Evolutionary conservation across 2,329 filamentous ascomycete species (phyloP), one percentile per base, ranked within the genome.

Genomic region (Clonostachys byssicola): DNA sequence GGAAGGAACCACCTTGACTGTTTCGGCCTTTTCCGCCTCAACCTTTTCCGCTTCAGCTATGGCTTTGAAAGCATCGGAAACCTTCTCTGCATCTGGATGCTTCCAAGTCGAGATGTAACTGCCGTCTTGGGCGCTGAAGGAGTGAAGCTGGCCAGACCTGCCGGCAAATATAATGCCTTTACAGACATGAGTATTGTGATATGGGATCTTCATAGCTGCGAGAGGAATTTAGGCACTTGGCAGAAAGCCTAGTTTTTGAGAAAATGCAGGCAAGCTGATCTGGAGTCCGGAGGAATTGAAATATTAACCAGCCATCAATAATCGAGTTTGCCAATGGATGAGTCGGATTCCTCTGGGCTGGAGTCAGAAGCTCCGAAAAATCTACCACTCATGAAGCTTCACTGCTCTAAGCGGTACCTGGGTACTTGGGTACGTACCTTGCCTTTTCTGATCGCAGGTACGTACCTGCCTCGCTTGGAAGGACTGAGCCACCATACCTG

Each of bases 141-240:
- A 80, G 58, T 89, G 79, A 46, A 96, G 80, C 56, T 77, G 80
- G 43, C 85, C 79, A 13, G 89, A 89, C 51, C 84, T 83, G 23
- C 89, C 88, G 36, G 86, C 88, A 55, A 95, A 76, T 16, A 96
- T 65, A 17, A 87, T 66, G 54, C 75, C 64, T 42, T 77, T 77
- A 50, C 70, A 68, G 35, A 66, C 74, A 53, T 75, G 72, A 42
- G 89, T 65, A 55, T 81, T 78, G 56, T 86, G 86, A 56, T 87
- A 87, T n/a, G 86, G 85, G 48, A 79, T 61, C 51, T 67, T 67
- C 67, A 76, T 73, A 35, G 17, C n/a, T 54, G 60, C 36, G 14
- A 39, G 36, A 39, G 7, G 36, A 39, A 18, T 10, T 30, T 30
- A 10, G 23, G 8, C 3, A 30, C 23, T 30, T 30, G 23, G 23